Conservation (phyloP, 371 early-diverging fungal species). For the Syncephalastrum racemosum region DNA sequence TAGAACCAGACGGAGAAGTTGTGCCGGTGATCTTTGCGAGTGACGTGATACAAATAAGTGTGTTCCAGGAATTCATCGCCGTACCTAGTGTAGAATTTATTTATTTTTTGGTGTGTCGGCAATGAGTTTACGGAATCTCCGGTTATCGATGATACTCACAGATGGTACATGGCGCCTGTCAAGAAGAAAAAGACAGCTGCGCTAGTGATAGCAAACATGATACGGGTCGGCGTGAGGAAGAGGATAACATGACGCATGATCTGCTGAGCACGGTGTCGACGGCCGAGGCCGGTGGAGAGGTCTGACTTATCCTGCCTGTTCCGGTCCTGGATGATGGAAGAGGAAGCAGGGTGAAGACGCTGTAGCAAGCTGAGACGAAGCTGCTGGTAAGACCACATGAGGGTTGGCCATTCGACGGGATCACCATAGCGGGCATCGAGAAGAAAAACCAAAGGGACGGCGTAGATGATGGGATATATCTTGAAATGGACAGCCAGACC, state of each 20-base stretch:
- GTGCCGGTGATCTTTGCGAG: conserved; percentile 96
- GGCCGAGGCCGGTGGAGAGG: not conserved
- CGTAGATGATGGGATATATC: conserved; percentile 94
- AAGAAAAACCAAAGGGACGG: conserved; percentile 69
- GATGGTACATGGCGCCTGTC: conserved; percentile 71
- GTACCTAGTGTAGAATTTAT: conserved; percentile 51
- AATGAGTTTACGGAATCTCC: not conserved
- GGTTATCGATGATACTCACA: conserved; percentile 33
- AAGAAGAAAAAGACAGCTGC: conserved; percentile 70
- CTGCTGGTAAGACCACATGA: conserved; percentile 28
- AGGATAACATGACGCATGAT: conserved; percentile 9
- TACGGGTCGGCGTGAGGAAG: conserved; percentile 57
- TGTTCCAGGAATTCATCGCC: conserved; percentile 87
- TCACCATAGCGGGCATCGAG: conserved; percentile 55
- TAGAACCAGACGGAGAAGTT: conserved; percentile 97
- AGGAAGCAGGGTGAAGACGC: conserved; percentile 4
- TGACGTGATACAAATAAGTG: conserved; percentile 92
- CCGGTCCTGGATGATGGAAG: not conserved
- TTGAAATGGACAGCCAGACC: conserved; percentile 97
- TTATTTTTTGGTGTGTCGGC: not conserved
- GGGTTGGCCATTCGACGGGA: conserved; percentile 28
- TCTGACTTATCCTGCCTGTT: no score
- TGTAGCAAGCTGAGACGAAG: conserved; percentile 18
- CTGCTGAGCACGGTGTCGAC: not conserved
- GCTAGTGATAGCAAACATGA: conserved; percentile 72